Evolutionary conservation across 352 stramenopile genomes (phyloP).

Genomic region (Phytophthora melonis): DNA sequence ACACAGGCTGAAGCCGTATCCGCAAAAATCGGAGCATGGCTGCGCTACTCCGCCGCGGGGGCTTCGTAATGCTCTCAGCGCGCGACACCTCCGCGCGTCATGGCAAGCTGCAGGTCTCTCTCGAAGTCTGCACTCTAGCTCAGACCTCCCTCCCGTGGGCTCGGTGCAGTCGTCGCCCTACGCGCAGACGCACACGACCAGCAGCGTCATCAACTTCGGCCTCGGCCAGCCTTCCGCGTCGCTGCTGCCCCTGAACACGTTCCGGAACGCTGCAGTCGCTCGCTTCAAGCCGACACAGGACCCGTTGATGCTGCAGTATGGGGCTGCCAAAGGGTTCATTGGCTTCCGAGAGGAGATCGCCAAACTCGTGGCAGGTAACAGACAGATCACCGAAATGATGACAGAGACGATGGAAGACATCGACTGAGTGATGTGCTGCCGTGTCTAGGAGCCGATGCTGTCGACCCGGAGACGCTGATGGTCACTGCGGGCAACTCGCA

Average conservation of each 20-base stretch:
- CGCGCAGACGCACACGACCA: conserved; percentile 69
- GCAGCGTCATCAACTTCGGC: conserved; percentile 83
- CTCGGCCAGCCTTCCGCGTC: conserved; percentile 83
- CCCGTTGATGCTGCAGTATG: conserved; percentile 76
- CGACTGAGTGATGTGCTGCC: conserved; percentile 6
- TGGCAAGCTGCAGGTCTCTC: conserved; percentile 6
- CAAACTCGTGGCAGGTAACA: conserved; percentile 61
- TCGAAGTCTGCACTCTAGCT: conserved; percentile 10
- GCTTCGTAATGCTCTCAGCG: not conserved
- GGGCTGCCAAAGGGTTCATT: conserved; percentile 69
- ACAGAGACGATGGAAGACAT: conserved; percentile 7
- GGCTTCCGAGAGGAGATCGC: conserved; percentile 78
- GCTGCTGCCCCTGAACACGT: conserved; percentile 77
- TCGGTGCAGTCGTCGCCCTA: conserved; percentile 73
- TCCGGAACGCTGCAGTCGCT: conserved; percentile 54
- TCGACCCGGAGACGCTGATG: conserved; percentile 75
- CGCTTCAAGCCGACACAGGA: conserved; percentile 70
- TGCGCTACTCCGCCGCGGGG: conserved; percentile 11
- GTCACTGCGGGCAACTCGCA: conserved; percentile 93
- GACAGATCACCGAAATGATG: conserved; percentile 2
- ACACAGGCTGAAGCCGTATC: conserved; percentile 18
- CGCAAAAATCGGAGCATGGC: conserved; percentile 18
- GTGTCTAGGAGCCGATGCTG: not conserved
- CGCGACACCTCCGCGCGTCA: not conserved
- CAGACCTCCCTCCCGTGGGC: conserved; percentile 15